Conservation (phyloP, 2,329 filamentous ascomycete species). For the Cercospora berteroae region DNA sequence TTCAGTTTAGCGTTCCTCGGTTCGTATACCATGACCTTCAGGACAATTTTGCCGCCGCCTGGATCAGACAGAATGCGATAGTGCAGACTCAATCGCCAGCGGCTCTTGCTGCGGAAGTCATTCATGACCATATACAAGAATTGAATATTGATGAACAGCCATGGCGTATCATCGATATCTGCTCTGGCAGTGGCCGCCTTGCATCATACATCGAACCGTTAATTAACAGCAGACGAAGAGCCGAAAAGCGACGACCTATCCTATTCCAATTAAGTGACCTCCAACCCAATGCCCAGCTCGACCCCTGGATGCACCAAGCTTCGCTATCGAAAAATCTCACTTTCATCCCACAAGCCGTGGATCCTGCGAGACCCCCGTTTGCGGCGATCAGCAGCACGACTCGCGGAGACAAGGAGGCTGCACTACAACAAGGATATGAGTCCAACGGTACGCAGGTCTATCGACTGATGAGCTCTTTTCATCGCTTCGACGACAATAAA, state of each 20-base stretch:
- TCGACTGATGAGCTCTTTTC: constrained; percentile 70
- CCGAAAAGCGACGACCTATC: constrained; percentile 29
- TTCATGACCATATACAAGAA: constrained; percentile 44
- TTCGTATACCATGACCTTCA: constrained; percentile 65
- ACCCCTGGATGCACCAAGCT: constrained; percentile 37
- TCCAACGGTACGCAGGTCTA: constrained; percentile 50
- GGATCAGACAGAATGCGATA: background rate
- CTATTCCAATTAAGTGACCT: constrained; percentile 44
- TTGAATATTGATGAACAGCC: constrained; percentile 50
- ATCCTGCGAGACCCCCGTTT: constrained; percentile 60
- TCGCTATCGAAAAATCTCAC: constrained; percentile 49
- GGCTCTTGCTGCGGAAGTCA: constrained; percentile 57
- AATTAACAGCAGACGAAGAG: constrained; percentile 33
- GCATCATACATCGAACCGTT: constrained; percentile 39
- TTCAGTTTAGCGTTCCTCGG: constrained; percentile 59
- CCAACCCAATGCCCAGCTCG: constrained; percentile 37
- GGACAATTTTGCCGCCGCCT: constrained; percentile 51
- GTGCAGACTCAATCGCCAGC: constrained; percentile 52
- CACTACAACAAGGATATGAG: constrained; percentile 14
- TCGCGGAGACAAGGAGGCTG: constrained; percentile 36
- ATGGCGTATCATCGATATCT: constrained; percentile 72
- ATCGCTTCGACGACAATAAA: constrained; percentile 68
- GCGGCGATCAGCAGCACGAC: constrained; percentile 43
- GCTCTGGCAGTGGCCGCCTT: constrained; percentile 67
- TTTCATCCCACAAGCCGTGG: constrained; percentile 61